Evolutionary conservation across 169 alveolate species (phyloP).

Genomic region (Eimeria tenella): DNA sequence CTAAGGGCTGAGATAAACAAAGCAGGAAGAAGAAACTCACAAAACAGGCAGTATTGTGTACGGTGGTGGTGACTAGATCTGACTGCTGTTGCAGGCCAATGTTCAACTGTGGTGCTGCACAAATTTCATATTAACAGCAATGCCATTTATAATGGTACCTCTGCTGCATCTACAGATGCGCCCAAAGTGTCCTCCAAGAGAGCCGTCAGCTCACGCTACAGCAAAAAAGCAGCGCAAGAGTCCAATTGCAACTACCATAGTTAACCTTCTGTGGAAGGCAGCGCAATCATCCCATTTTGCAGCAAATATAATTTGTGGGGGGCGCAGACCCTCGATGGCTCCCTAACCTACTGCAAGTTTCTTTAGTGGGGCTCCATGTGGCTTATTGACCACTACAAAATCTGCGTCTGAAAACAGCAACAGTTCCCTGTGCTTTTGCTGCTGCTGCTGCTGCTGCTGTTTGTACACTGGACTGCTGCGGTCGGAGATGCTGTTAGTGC

Average conservation of each 20-base stretch:
- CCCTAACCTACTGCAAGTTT: not conserved
- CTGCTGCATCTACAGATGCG: not conserved
- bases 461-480: not conserved
- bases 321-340: too few relatives aligned
- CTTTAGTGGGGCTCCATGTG: not conserved
- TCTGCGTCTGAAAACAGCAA: slow-evolving; percentile 35
- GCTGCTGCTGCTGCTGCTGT: not conserved
- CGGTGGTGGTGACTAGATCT: not conserved
- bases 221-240: not conserved
- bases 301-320: not conserved
- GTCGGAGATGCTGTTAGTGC: not conserved
- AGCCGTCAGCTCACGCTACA: slow-evolving; percentile 1
- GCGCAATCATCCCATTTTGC: too few relatives aligned
- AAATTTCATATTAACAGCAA: not conserved
- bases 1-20: not conserved
- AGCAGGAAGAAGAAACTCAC: not conserved
- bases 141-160: not conserved
- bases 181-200: not conserved
- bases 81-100: not conserved
- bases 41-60: not conserved
- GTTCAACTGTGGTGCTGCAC: not conserved
- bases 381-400: slow-evolving; percentile 15
- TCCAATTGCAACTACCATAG: too few relatives aligned
- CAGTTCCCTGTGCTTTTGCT: not conserved
- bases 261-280: too few relatives aligned